These are phyloP conservation scores for Corylus americana DNA, from an alignment of 306 rosid species.

Conservation along the genomic window DNA sequence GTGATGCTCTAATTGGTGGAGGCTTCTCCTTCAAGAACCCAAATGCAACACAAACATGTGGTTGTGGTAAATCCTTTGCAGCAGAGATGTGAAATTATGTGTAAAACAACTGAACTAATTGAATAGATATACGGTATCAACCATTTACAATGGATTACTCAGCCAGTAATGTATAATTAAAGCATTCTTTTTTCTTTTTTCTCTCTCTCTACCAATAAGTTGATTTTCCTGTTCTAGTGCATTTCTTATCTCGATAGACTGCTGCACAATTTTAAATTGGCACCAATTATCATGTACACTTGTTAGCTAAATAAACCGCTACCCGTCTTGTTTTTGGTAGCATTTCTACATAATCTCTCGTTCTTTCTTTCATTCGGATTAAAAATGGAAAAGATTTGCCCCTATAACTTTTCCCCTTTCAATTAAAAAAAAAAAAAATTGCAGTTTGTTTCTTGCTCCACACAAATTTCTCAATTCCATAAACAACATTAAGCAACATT, in stretches of 20 bases:
- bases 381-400: too few species aligned
- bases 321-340: too few species aligned
- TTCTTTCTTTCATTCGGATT: too few species aligned
- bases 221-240: background rate
- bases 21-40: constrained; percentile 97
- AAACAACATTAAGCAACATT: too few species aligned
- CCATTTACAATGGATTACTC: background rate
- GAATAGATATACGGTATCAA: constrained; percentile 8
- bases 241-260: background rate
- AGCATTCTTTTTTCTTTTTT: background rate
- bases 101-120: constrained; percentile 29
- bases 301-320: too few species aligned
- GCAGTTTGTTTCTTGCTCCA: too few species aligned
- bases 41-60: constrained; percentile 94
- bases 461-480: too few species aligned
- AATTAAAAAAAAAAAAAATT: too few species aligned
- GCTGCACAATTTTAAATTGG: background rate
- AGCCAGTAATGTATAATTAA: background rate
- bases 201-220: background rate
- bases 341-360: too few species aligned
- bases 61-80: constrained; percentile 95
- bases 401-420: too few species aligned
- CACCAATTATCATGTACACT: background rate
- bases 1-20: constrained; percentile 95
- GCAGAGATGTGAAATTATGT: constrained; percentile 70